Conservation (phyloP, 164 flowering plant species). For the Vitis amurensis region DNA sequence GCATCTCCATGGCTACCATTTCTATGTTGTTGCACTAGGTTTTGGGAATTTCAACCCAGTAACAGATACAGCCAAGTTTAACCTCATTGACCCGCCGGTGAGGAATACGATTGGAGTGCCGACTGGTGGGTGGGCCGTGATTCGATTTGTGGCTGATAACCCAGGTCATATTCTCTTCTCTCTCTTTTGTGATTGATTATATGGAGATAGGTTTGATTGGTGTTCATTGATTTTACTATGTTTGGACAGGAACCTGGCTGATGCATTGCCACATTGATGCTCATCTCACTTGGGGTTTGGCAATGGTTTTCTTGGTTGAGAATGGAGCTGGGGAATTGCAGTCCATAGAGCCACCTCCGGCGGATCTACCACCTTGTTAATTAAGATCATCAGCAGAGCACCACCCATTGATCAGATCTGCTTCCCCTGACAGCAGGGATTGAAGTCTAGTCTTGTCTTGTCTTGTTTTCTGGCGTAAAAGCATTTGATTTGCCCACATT, state of each 20-base stretch:
- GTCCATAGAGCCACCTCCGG: slow-evolving; percentile 62
- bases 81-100: slow-evolving; percentile 72
- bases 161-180: slow-evolving; percentile 48
- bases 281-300: slow-evolving; percentile 71
- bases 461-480: too few species aligned
- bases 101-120: slow-evolving; percentile 80
- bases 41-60: slow-evolving; percentile 70
- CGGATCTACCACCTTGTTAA: slow-evolving; percentile 72
- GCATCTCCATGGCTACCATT: slow-evolving; percentile 86
- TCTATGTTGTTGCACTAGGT: slow-evolving; percentile 69
- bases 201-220: too few species aligned
- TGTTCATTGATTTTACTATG: not conserved
- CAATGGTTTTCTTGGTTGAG: slow-evolving; percentile 66
- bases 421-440: too few species aligned
- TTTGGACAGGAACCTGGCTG: slow-evolving; percentile 66
- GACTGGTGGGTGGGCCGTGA: slow-evolving; percentile 82
- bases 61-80: slow-evolving; percentile 67
- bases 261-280: slow-evolving; percentile 82
- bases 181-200: too few species aligned
- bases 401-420: too few species aligned
- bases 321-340: slow-evolving; percentile 59
- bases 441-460: too few species aligned
- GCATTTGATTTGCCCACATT: too few species aligned
- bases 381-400: slow-evolving; percentile 2
- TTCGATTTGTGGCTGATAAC: slow-evolving; percentile 77